These are phyloP conservation scores for Nemania sp. DNA, from an alignment of 2,329 filamentous ascomycete species.

Conservation along the genomic window DNA sequence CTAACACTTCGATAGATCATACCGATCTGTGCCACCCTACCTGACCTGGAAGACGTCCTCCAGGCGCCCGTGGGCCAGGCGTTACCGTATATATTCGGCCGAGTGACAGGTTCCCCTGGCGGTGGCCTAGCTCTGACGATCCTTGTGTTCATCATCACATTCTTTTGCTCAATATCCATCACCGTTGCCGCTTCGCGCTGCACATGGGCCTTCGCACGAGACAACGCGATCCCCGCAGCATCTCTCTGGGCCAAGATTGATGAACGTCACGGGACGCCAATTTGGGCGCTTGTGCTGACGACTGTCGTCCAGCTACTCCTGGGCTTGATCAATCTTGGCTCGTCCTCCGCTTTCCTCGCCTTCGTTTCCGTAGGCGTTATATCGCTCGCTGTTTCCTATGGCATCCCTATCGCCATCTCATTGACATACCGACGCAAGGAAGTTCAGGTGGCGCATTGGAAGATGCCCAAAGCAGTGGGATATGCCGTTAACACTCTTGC, in stretches of 20 bases:
- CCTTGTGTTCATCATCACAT: constrained; percentile 59
- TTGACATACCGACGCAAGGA: constrained; percentile 51
- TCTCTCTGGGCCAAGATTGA: constrained; percentile 57
- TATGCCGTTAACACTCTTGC: constrained; percentile 51
- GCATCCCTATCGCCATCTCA: constrained; percentile 59
- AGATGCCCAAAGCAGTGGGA: constrained; percentile 49
- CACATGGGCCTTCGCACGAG: constrained; percentile 67
- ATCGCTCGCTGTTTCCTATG: constrained; percentile 59
- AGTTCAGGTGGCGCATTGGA: constrained; percentile 54
- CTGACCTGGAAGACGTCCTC: constrained; percentile 49
- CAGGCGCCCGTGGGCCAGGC: constrained; percentile 57
- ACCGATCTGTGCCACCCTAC: constrained; percentile 54
- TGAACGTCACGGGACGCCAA: constrained; percentile 55
- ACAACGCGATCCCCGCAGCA: constrained; percentile 59
- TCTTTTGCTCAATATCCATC: constrained; percentile 67
- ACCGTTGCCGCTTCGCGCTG: constrained; percentile 70
- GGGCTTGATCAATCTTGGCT: constrained; percentile 62
- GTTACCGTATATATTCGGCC: constrained; percentile 57
- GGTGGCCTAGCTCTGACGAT: constrained; percentile 57
- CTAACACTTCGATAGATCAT: constrained; percentile 44
- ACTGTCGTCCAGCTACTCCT: constrained; percentile 59
- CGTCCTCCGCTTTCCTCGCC: constrained; percentile 61
- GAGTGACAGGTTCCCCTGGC: constrained; percentile 55
- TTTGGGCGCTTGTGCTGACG: constrained; percentile 60
- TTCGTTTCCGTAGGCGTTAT: constrained; percentile 60